These are phyloP conservation scores for Stipa capillata DNA, from an alignment of 176 grass and related monocot genomes.

Conservation along the genomic window DNA sequence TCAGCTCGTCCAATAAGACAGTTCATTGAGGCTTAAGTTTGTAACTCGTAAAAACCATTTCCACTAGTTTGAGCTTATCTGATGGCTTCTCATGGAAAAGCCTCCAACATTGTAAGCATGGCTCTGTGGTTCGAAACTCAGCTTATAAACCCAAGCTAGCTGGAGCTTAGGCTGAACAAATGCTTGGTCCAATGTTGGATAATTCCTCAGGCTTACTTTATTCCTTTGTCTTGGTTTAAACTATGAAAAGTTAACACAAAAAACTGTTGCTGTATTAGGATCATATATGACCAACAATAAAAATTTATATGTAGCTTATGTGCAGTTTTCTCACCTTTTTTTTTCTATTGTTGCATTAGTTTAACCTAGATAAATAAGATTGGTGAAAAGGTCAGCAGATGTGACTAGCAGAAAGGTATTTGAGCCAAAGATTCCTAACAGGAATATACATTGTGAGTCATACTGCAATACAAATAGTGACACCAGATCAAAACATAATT, in stretches of 20 bases:
- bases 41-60: not conserved
- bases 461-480: not conserved
- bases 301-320: not conserved
- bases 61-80: conserved; percentile 7
- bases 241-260: not conserved
- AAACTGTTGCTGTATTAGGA: not conserved
- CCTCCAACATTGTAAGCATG: not conserved
- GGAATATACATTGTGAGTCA: not conserved
- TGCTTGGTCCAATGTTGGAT: not conserved
- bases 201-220: not conserved
- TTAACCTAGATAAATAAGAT: not conserved
- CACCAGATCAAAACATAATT: not conserved
- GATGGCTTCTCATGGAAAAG: not conserved
- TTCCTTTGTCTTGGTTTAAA: not conserved
- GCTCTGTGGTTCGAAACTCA: not conserved
- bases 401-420: not conserved
- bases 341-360: not conserved
- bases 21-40: not conserved
- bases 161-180: not conserved
- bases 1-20: not conserved
- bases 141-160: not conserved
- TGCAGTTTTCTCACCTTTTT: not conserved
- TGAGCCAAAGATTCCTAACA: not conserved
- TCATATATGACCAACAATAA: not conserved
- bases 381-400: not conserved